Base-by-base conservation (phyloP, 192 early-diverging fungal genomes). In the Mortierella alpina region DNA sequence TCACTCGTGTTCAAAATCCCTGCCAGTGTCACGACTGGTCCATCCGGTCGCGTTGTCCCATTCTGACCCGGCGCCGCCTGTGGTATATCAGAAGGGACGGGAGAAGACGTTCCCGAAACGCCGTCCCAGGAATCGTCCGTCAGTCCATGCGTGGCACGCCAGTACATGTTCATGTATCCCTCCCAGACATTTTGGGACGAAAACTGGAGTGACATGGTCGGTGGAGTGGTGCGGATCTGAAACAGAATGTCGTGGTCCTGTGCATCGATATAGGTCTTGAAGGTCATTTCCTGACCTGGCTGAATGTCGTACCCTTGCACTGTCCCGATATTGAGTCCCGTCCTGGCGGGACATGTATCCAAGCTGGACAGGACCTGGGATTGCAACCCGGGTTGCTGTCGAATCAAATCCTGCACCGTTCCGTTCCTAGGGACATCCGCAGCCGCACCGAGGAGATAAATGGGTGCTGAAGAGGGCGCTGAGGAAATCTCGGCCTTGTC, bases 161-260 rank as follows among this genome's bases (percentile, higher is more conserved):
- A 80, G 60, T 68, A 80, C 77, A 80, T 83, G 53, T 76, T 83
- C 73, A 83, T 83, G 10, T 66, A 75, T 10, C 82, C 82, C 42
- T 83, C 73, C 82, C 82, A 83, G 0, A 76, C 74, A 42, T 83
- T 83, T 41, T 57, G 63, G 0, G 82, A 54, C 6, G 50, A 22
- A 20, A 83, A 83, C 14, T 67, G 9, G 22, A 83, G 52, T 42
- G 48, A 6, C 20, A 13, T 44, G 7, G 9, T 17, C 0, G 49
- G 12, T 3, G 68, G 68, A 7, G 42, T 54, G 6, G 82, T 76
- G 23, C 39, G 14, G 54, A 83, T 51, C 22, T 71, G 23, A 44
- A 71, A 83, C 23, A 53, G 59, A 47, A 83, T 68, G 54, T 83
- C 72, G 13, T 46, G 53, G 41, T 70, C 66, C 23, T 15, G 63